phyloP scores from a whole-genome alignment of 176 grass and related monocot species.

The Coix lacrymajobi region DNA sequence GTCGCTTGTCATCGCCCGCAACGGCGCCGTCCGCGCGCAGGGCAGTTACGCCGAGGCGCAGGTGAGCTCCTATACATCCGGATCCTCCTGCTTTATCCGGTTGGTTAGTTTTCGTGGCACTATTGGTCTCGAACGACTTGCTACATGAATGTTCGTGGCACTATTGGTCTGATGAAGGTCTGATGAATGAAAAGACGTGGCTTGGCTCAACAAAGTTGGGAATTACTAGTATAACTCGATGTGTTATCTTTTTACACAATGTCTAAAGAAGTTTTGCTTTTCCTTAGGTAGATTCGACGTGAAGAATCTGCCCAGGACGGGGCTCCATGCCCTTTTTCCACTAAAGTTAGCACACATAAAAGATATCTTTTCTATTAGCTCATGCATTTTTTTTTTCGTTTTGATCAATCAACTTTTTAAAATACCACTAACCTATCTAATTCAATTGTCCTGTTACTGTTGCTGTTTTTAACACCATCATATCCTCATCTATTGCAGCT shows the following conservation, averaged over 20 bases:
- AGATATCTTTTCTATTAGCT: constrained; percentile 30
- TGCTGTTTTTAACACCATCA: not conserved
- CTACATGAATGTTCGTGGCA: not conserved
- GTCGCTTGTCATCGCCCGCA: constrained; percentile 67
- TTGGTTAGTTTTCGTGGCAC: not conserved
- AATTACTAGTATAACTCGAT: not conserved
- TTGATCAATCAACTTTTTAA: not conserved
- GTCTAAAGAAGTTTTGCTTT: not conserved
- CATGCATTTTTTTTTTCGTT: not conserved
- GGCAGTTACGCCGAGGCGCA: constrained; percentile 90
- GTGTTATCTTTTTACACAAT: not conserved
- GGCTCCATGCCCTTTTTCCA: constrained; percentile 1
- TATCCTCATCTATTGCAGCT: not conserved
- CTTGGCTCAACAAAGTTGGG: constrained; percentile 15
- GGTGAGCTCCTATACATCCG: constrained; percentile 33
- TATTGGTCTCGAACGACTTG: not conserved
- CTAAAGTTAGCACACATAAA: constrained; percentile 22
- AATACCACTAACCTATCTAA: not conserved
- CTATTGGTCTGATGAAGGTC: constrained; percentile 9
- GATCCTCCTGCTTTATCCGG: not conserved
- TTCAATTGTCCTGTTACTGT: not conserved
- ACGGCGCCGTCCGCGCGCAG: constrained; percentile 57
- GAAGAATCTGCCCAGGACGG: constrained; percentile 32
- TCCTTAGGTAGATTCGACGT: constrained; percentile 13
- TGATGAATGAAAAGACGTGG: constrained; percentile 12